phyloP scores from a whole-genome alignment of 768 basidiomycete species.

The Pisolithus microcarpus region DNA sequence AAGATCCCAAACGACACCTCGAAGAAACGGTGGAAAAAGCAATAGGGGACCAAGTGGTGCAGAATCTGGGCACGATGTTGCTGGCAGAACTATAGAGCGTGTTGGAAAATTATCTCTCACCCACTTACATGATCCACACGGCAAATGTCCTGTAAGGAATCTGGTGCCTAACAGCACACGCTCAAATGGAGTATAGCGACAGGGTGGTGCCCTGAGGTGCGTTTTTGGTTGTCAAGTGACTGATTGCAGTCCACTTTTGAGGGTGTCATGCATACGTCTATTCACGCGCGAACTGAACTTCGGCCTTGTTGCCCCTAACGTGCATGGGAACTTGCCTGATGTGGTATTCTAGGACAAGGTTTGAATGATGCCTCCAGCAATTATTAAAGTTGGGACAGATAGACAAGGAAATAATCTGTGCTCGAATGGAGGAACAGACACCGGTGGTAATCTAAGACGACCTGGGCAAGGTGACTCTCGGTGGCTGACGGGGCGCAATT shows the following conservation, averaged over 20 bases:
- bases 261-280: neutral
- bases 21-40: conserved; percentile 97
- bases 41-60: conserved; percentile 95
- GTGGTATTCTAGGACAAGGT: neutral
- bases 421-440: neutral
- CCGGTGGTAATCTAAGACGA: neutral
- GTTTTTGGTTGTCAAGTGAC: neutral
- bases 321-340: neutral
- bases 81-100: conserved; percentile 72
- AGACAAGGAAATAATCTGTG: neutral
- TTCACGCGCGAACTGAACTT: neutral
- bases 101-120: conserved; percentile 5
- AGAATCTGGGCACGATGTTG: conserved; percentile 91
- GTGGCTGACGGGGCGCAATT: conserved; percentile 16
- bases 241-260: neutral
- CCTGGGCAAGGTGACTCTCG: conserved; percentile 3
- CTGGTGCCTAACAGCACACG: conserved; percentile 5
- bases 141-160: neutral
- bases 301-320: neutral
- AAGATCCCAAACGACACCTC: conserved; percentile 96
- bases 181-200: conserved; percentile 1
- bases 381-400: neutral
- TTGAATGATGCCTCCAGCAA: neutral
- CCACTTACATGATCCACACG: conserved; percentile 5
- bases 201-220: neutral